phyloP scores from a whole-genome alignment of 2,329 filamentous ascomycete genomes.

The Fusarium udum region DNA sequence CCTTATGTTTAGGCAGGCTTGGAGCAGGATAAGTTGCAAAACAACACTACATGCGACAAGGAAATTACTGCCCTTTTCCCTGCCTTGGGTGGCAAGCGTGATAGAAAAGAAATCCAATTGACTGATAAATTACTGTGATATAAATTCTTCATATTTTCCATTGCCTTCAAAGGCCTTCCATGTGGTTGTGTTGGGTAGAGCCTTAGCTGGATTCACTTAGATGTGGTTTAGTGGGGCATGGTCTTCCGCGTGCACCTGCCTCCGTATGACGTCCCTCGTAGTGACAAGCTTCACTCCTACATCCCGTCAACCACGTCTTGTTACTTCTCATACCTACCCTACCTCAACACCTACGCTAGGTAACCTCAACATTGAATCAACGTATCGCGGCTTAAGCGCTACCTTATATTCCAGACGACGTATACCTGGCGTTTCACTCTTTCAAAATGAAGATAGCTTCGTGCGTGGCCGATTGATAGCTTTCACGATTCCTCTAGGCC shows the following conservation, averaged over 20 bases:
- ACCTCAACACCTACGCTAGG: neutral
- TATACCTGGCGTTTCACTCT: neutral
- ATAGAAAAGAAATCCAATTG: neutral
- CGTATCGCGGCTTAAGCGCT: neutral
- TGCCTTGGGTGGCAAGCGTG: neutral
- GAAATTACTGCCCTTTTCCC: neutral
- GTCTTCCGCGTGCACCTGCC: constrained; percentile 6
- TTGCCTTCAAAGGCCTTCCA: neutral
- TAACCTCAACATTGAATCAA: neutral
- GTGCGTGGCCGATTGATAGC: constrained; percentile 38
- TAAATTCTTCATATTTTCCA: too few relatives aligned
- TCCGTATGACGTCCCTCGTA: constrained; percentile 29
- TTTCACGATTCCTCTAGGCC: constrained; percentile 31
- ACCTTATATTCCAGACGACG: neutral
- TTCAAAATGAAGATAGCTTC: constrained; percentile 41
- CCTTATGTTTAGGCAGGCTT: neutral
- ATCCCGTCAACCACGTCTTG: neutral
- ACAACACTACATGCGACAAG: neutral
- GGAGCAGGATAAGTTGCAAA: neutral
- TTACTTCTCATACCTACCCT: neutral
- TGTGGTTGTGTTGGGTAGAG: neutral
- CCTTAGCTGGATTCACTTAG: neutral
- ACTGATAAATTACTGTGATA: neutral
- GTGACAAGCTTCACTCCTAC: constrained; percentile 12
- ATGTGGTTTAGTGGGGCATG: constrained; percentile 11